Base-by-base conservation (phyloP, 2,329 filamentous ascomycete species). In the Thielaviopsis populi region DNA sequence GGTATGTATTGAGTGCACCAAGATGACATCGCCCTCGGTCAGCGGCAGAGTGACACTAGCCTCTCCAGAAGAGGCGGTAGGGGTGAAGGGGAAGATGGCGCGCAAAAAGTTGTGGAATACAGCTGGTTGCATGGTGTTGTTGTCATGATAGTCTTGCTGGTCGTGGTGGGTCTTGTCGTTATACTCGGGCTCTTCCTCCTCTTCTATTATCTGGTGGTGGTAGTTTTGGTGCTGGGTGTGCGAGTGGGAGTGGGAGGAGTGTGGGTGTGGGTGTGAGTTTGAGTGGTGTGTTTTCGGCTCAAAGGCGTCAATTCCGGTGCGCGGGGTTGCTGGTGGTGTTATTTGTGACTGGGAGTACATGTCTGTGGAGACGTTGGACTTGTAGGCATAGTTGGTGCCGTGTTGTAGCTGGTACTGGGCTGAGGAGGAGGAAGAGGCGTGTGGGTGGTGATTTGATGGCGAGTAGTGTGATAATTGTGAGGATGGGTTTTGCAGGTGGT, bases 1-100 rank as follows among this genome's bases (percentile, higher is more conserved):
- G 66, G 90, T 94, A 74, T 99, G 94, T 68, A 97, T 89, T 3
- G 94, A 96, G 74, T 99, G 94, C 24, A 99, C 88, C 65, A 99
- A 76, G 63, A 99, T 87, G 59, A 99, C 83, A 71, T 99, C 94
- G 66, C 94, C 94, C 71, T 94, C 87, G 69, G 89, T 88, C 64
- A 99, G 80, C 24, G 91, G 88, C 11, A 96, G 79, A 11, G 92
- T 97, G 63, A 97, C 88, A 10, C 90, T 94, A 11, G 88, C 87
- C 65, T 91, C 88, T n/a, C 84, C 84, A 66, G 89, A 83, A 50
- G 87, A 82, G 69, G 86, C 85, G 66, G 81, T 84, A 0, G 92
- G 91, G 65, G 91, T 85, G 73, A 96, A 99, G 30, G 90, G 88
- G 73, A 96, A 95, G 72, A 95, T 92, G 60, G 94, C 94, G 68